These are phyloP conservation scores for Naematelia aurantialba DNA, from an alignment of 768 basidiomycete species.

Conservation along the genomic window DNA sequence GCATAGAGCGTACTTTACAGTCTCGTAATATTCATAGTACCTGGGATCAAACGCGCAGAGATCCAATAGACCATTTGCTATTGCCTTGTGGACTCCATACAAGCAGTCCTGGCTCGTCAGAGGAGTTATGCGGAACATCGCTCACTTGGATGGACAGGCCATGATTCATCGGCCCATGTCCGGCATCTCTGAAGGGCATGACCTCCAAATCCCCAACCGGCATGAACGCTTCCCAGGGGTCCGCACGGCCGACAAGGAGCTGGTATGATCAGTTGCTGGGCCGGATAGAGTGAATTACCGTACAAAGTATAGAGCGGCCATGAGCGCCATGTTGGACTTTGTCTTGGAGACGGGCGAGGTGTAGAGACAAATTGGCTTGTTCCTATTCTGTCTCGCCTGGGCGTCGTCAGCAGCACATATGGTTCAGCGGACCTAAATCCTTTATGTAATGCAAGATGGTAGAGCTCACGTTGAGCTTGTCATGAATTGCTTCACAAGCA, in stretches of 20 bases:
- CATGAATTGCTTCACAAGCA: slow-evolving; percentile 33
- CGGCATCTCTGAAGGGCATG: slow-evolving; percentile 87
- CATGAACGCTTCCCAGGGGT: slow-evolving; percentile 92
- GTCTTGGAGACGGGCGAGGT: slow-evolving; percentile 76
- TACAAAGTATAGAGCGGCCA: slow-evolving; percentile 90
- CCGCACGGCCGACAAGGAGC: slow-evolving; percentile 87
- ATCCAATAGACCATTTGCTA: slow-evolving; percentile 46
- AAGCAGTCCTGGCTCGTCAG: slow-evolving; percentile 65
- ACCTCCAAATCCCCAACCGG: slow-evolving; percentile 81
- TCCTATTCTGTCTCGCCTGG: slow-evolving; percentile 9
- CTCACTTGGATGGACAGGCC: slow-evolving; percentile 90
- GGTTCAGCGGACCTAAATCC: neutral
- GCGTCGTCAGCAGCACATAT: slow-evolving; percentile 9
- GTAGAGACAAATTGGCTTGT: slow-evolving; percentile 58
- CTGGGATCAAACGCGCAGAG: slow-evolving; percentile 60
- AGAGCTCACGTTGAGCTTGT: slow-evolving; percentile 23
- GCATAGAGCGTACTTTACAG: slow-evolving; percentile 48
- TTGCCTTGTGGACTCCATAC: slow-evolving; percentile 76
- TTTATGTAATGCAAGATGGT: too few relatives aligned
- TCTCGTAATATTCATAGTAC: slow-evolving; percentile 82
- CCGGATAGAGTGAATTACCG: slow-evolving; percentile 47
- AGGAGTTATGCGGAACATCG: slow-evolving; percentile 74
- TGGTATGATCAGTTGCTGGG: slow-evolving; percentile 45
- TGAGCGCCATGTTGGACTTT: slow-evolving; percentile 91
- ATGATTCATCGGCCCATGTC: slow-evolving; percentile 85